Evolutionary conservation across 2,329 filamentous ascomycete species (phyloP).

Genomic region (Monilinia fructigena): DNA sequence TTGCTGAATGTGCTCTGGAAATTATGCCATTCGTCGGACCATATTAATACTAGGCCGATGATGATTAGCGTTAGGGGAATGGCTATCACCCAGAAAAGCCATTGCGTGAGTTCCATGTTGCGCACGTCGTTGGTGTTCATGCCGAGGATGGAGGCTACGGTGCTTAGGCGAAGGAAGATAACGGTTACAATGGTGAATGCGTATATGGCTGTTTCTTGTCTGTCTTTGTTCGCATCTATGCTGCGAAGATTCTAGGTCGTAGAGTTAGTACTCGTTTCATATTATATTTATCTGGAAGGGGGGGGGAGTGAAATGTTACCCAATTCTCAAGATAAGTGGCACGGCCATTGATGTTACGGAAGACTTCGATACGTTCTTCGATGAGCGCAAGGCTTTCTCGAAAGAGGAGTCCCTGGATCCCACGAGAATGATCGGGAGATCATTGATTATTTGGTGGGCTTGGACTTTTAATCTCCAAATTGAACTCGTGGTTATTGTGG

Average conservation of each 20-base stretch:
- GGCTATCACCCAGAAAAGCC: slow-evolving; percentile 40
- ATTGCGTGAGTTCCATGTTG: slow-evolving; percentile 37
- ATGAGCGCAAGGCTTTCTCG: slow-evolving; percentile 28
- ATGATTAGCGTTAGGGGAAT: slow-evolving; percentile 37
- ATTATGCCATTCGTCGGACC: slow-evolving; percentile 28
- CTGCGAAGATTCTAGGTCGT: slow-evolving; percentile 29
- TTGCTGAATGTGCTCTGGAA: neutral
- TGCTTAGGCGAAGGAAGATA: slow-evolving; percentile 40
- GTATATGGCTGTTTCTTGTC: slow-evolving; percentile 37
- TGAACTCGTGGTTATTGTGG: neutral
- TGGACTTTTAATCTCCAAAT: neutral
- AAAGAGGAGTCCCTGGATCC: slow-evolving; percentile 29
- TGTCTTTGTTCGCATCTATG: slow-evolving; percentile 36
- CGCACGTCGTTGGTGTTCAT: slow-evolving; percentile 41
- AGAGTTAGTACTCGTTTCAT: neutral
- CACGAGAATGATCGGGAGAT: slow-evolving; percentile 21
- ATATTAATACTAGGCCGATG: slow-evolving; percentile 32
- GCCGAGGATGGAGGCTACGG: slow-evolving; percentile 39
- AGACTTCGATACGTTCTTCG: slow-evolving; percentile 28
- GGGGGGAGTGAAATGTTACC: slow-evolving; percentile 14
- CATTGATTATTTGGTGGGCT: neutral
- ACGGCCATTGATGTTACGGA: slow-evolving; percentile 29
- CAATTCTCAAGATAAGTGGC: slow-evolving; percentile 29
- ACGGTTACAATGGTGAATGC: slow-evolving; percentile 41
- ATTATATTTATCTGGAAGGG: too few relatives aligned